These are phyloP conservation scores for Fusarium mundagurra DNA, from an alignment of 2,329 filamentous ascomycete genomes.

Conservation along the genomic window DNA sequence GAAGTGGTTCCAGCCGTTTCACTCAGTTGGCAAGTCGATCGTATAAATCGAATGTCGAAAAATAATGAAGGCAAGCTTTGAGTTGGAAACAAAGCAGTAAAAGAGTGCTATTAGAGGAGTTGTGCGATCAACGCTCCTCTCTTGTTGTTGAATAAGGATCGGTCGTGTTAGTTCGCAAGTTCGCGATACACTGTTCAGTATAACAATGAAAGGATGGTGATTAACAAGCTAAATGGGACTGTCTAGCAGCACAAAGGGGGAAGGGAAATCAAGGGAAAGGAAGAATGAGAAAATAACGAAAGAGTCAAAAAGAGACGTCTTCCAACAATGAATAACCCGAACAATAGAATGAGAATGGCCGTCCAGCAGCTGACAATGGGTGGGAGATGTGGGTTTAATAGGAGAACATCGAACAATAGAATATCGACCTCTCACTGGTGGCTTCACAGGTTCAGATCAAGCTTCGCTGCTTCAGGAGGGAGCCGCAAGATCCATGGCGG, in stretches of 20 bases:
- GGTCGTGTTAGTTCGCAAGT: slow-evolving; percentile 21
- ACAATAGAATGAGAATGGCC: slow-evolving; percentile 43
- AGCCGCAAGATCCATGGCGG: slow-evolving; percentile 46
- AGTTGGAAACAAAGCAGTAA: slow-evolving; percentile 24
- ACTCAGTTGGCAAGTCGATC: slow-evolving; percentile 33
- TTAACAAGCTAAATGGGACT: slow-evolving; percentile 37
- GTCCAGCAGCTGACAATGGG: slow-evolving; percentile 36
- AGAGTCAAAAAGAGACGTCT: slow-evolving; percentile 40
- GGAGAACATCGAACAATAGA: slow-evolving; percentile 39
- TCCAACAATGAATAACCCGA: slow-evolving; percentile 39
- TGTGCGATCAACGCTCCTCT: slow-evolving; percentile 48
- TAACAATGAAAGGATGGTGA: slow-evolving; percentile 40
- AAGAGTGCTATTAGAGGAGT: slow-evolving; percentile 40
- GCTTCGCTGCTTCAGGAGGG: slow-evolving; percentile 32
- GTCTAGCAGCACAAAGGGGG: slow-evolving; percentile 39
- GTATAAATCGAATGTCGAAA: slow-evolving; percentile 31
- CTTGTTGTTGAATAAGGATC: slow-evolving; percentile 34
- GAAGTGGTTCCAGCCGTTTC: slow-evolving; percentile 46
- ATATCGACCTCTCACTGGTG: slow-evolving; percentile 35
- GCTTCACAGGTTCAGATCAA: slow-evolving; percentile 31
- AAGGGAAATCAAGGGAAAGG: slow-evolving; percentile 31
- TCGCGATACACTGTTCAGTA: slow-evolving; percentile 27
- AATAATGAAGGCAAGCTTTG: slow-evolving; percentile 21
- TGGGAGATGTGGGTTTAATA: slow-evolving; percentile 41
- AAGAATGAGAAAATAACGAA: slow-evolving; percentile 40